These are phyloP conservation scores for Limonomyces culmigenus DNA, from an alignment of 1,284 basidiomycete genomes.

Conservation along the genomic window DNA sequence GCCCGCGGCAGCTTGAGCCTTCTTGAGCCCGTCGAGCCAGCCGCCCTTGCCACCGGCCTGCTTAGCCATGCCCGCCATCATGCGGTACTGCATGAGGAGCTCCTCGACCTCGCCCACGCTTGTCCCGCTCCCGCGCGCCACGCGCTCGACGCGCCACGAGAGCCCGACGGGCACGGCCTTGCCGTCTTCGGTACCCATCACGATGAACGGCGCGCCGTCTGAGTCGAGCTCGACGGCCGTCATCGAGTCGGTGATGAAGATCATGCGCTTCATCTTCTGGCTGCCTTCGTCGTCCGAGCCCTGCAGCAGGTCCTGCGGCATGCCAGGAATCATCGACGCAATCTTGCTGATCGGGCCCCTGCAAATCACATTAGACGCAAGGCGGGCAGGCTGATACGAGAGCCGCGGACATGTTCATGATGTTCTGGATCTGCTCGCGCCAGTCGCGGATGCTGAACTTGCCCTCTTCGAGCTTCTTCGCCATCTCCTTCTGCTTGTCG, in stretches of 20 bases:
- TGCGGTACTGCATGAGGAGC: constrained; percentile 83
- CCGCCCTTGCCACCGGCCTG: constrained; percentile 94
- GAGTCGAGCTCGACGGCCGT: constrained; percentile 85
- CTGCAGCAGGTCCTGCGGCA: constrained; percentile 79
- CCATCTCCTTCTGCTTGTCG: constrained; percentile 95
- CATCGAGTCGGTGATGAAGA: constrained; percentile 99
- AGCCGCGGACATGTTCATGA: constrained; percentile 82
- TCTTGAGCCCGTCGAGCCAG: constrained; percentile 80
- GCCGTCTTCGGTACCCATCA: constrained; percentile 49
- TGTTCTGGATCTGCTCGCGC: constrained; percentile 92
- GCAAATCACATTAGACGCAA: constrained; percentile 4
- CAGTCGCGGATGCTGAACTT: constrained; percentile 95
- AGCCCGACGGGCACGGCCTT: constrained; percentile 72
- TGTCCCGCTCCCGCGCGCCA: constrained; percentile 92
- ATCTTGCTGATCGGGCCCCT: constrained; percentile 98
- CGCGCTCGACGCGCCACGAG: constrained; percentile 76
- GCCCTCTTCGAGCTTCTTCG: constrained; percentile 95
- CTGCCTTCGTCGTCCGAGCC: constrained; percentile 88
- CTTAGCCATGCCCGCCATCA: constrained; percentile 97
- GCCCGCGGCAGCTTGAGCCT: constrained; percentile 75
- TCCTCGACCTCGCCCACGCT: constrained; percentile 95
- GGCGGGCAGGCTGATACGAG: constrained; percentile 1
- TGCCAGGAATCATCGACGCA: constrained; percentile 96
- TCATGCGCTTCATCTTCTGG: constrained; percentile 90
- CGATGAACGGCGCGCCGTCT: constrained; percentile 72